phyloP scores from a whole-genome alignment of 2,329 filamentous ascomycete species.

The Diaporthe sp. region DNA sequence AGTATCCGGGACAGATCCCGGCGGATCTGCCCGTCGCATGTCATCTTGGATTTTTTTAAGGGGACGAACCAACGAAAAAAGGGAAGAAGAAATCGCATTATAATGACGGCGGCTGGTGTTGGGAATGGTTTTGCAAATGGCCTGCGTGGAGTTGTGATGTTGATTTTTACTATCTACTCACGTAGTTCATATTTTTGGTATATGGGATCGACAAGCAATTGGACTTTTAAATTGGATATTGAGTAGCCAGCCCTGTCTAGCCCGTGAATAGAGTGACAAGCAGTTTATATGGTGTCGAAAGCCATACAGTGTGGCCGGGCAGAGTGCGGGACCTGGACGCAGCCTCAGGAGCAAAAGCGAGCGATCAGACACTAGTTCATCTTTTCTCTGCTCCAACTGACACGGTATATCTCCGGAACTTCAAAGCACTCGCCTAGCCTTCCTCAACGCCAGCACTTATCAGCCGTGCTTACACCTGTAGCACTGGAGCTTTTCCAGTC shows the following conservation, averaged over 20 bases:
- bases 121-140: slow-evolving; percentile 13
- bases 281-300: background rate
- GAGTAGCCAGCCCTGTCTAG: background rate
- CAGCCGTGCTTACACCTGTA: background rate
- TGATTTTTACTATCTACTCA: slow-evolving; percentile 16
- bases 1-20: background rate
- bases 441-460: background rate
- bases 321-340: no score
- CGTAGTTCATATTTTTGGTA: slow-evolving; percentile 25
- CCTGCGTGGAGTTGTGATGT: slow-evolving; percentile 22
- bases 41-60: slow-evolving; percentile 21
- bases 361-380: background rate
- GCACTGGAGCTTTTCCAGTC: no score
- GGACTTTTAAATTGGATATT: background rate
- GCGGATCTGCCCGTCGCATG: background rate
- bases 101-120: slow-evolving; percentile 29
- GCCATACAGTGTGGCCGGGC: background rate
- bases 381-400: background rate
- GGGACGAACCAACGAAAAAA: slow-evolving; percentile 4
- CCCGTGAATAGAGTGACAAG: background rate
- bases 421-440: background rate
- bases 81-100: slow-evolving; percentile 19
- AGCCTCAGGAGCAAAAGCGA: background rate
- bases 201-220: slow-evolving; percentile 16
- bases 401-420: background rate